Conservation (phyloP, 2,329 filamentous ascomycete genomes). For the Sphaerulina populicola region DNA sequence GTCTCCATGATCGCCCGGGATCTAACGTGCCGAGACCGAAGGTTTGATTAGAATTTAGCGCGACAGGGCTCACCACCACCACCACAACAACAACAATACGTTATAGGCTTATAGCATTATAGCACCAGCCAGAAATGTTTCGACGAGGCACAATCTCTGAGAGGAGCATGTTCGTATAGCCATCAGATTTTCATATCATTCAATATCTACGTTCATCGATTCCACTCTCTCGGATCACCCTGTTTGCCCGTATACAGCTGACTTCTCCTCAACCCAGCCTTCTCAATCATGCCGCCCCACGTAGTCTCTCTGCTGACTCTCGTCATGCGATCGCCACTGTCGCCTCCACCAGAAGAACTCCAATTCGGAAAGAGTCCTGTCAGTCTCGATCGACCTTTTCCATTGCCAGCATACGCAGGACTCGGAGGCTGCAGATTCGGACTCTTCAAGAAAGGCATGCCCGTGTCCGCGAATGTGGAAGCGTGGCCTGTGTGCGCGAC, state of each 20-base stretch:
- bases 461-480: conserved; percentile 5
- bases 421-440: conserved; percentile 3
- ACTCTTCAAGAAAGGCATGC: conserved; percentile 1
- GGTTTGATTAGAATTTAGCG: neutral
- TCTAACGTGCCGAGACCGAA: neutral
- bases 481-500: neutral
- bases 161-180: too few relatives aligned
- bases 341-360: neutral
- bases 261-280: conserved; percentile 34
- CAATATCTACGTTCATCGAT: conserved; percentile 1
- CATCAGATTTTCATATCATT: neutral
- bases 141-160: too few relatives aligned
- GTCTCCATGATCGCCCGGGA: neutral
- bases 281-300: conserved; percentile 38
- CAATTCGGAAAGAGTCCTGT: conserved; percentile 12
- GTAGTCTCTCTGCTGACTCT: conserved; percentile 28
- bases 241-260: conserved; percentile 14
- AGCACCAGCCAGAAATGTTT: too few relatives aligned
- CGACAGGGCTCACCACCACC: neutral
- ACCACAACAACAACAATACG: too few relatives aligned
- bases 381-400: conserved; percentile 3
- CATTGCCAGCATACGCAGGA: conserved; percentile 3
- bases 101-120: too few relatives aligned
- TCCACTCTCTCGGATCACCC: conserved; percentile 21
- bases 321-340: conserved; percentile 13